phyloP scores from a whole-genome alignment of 257 asterid genomes.

The Solanum chmielewskii region DNA sequence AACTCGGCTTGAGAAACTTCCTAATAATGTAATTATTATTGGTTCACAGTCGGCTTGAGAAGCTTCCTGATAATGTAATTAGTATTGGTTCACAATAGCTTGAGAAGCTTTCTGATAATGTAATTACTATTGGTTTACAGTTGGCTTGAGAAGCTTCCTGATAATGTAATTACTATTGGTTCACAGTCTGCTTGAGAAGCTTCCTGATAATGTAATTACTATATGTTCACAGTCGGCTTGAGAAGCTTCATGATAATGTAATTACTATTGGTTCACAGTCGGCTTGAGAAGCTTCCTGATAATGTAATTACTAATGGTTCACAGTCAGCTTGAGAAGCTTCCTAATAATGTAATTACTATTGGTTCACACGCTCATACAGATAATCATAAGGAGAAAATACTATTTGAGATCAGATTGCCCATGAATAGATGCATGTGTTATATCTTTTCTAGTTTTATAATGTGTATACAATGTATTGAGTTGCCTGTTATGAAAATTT shows the following conservation, averaged over 20 bases:
- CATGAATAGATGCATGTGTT: neutral
- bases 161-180: too few species aligned
- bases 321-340: constrained; percentile 60
- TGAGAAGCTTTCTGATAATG: too few species aligned
- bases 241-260: too few species aligned
- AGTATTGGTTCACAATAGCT: too few species aligned
- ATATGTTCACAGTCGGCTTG: too few species aligned
- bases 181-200: too few species aligned
- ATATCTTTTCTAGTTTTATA: neutral
- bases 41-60: constrained; percentile 34
- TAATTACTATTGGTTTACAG: too few species aligned
- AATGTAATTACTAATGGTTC: too few species aligned
- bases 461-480: neutral
- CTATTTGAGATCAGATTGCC: neutral
- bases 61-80: too few species aligned
- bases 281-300: too few species aligned
- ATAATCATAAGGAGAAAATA: constrained; percentile 77
- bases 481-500: neutral
- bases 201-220: too few species aligned
- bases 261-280: neutral
- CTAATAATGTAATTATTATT: constrained; percentile 57
- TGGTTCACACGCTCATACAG: constrained; percentile 64
- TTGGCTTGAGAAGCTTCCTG: too few species aligned
- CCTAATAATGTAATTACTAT: constrained; percentile 69
- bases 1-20: constrained; percentile 71